These are phyloP conservation scores for Puccinia coronata DNA, from an alignment of 1,284 basidiomycete genomes.

Conservation along the genomic window DNA sequence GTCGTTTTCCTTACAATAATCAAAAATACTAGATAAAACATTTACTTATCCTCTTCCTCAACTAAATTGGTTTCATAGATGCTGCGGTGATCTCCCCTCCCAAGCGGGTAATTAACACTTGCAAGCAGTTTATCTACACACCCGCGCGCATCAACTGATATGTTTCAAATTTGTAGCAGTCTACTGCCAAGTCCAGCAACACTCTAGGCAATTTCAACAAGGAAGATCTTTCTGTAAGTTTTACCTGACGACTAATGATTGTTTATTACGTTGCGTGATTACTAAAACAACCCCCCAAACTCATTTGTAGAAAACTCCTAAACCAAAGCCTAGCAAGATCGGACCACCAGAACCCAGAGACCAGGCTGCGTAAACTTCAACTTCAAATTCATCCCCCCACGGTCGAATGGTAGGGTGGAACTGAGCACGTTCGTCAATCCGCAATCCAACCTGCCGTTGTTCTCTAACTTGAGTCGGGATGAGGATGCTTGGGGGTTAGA, in stretches of 20 bases:
- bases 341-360: no score
- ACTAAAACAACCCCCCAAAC: neutral
- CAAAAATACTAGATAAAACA: neutral
- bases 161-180: neutral
- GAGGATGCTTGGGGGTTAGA: neutral
- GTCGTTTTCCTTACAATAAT: neutral
- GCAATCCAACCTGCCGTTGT: slow-evolving; percentile 32
- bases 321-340: slow-evolving; percentile 28
- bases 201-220: slow-evolving; percentile 46
- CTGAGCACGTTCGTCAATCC: slow-evolving; percentile 37
- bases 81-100: neutral
- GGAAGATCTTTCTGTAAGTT: slow-evolving; percentile 39
- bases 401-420: slow-evolving; percentile 40
- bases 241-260: neutral
- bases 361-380: no score
- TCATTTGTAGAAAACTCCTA: slow-evolving; percentile 14
- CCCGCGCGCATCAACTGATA: neutral
- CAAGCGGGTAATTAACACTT: neutral
- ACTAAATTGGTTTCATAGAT: neutral
- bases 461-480: slow-evolving; percentile 30
- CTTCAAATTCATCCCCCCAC: slow-evolving; percentile 29
- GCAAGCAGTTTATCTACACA: neutral
- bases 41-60: neutral
- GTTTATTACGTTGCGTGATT: neutral
- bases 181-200: slow-evolving; percentile 42